phyloP scores from a whole-genome alignment of 768 basidiomycete species.

The Xerocomellus amylosporus region DNA sequence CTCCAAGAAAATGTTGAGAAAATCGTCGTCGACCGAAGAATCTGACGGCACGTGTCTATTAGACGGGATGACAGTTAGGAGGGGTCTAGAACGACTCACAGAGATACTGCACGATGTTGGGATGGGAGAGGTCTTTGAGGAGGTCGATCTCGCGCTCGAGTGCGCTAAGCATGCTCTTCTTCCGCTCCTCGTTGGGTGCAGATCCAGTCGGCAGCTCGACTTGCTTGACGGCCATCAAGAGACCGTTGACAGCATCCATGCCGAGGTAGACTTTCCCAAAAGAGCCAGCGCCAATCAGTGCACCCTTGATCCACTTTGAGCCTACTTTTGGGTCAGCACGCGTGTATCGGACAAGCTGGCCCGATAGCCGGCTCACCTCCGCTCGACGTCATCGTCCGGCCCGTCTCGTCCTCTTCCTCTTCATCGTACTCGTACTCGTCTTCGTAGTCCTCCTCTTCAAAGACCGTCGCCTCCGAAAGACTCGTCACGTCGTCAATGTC shows the following conservation, averaged over 20 bases:
- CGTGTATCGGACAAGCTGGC: background rate
- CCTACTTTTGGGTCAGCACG: slow-evolving; percentile 39
- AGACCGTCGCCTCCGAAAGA: slow-evolving; percentile 44
- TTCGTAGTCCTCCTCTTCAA: slow-evolving; percentile 50
- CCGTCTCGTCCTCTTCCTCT: slow-evolving; percentile 51
- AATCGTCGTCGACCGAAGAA: slow-evolving; percentile 88
- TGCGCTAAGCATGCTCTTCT: slow-evolving; percentile 89
- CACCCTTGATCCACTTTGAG: slow-evolving; percentile 96
- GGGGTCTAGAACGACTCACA: slow-evolving; percentile 50
- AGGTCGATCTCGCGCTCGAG: slow-evolving; percentile 93
- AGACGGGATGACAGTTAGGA: background rate
- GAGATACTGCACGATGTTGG: slow-evolving; percentile 97
- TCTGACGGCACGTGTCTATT: slow-evolving; percentile 45
- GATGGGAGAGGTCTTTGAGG: slow-evolving; percentile 87
- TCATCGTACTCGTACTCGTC: slow-evolving; percentile 46
- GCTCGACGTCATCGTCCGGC: slow-evolving; percentile 51
- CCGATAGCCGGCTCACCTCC: slow-evolving; percentile 41
- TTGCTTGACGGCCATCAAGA: slow-evolving; percentile 98
- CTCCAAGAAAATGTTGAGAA: slow-evolving; percentile 94
- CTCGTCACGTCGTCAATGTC: slow-evolving; percentile 48
- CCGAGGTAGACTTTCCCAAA: slow-evolving; percentile 95
- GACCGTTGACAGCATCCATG: slow-evolving; percentile 87
- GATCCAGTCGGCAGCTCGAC: slow-evolving; percentile 86
- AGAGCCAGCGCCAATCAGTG: slow-evolving; percentile 91
- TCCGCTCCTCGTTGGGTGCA: slow-evolving; percentile 86